A percentile compares a stretch with the other conserved stretches of the same genome.
phyloP scores from a whole-genome alignment of 176 grass and related monocot species.

The Eleusine coracana region DNA sequence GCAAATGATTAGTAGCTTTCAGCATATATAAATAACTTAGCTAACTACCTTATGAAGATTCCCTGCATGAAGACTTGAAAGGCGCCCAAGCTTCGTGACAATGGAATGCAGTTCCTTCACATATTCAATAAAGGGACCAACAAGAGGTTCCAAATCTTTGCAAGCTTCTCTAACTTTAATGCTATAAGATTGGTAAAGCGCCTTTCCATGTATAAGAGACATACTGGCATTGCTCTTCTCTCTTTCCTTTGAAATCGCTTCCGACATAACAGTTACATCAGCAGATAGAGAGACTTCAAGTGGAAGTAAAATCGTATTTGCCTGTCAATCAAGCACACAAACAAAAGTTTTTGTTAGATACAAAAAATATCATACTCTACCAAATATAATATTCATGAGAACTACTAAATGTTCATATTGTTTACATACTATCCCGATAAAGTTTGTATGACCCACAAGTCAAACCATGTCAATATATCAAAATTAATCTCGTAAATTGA shows the following conservation, averaged over 20 bases:
- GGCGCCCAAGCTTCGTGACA: slow-evolving; percentile 79
- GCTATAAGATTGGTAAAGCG: slow-evolving; percentile 83
- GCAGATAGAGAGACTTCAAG: slow-evolving; percentile 74
- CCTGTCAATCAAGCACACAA: slow-evolving; percentile 65
- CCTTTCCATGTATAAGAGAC: slow-evolving; percentile 73
- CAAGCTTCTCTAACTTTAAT: slow-evolving; percentile 83
- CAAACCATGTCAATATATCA: slow-evolving; percentile 14
- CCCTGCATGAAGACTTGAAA: slow-evolving; percentile 89
- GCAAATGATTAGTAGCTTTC: neutral
- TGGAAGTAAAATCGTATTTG: slow-evolving; percentile 80
- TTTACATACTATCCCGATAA: slow-evolving; percentile 26
- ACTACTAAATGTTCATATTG: slow-evolving; percentile 26
- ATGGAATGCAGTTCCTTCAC: slow-evolving; percentile 80
- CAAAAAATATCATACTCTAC: slow-evolving; percentile 30
- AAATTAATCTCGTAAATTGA: neutral
- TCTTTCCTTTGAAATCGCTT: slow-evolving; percentile 67
- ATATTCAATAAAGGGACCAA: slow-evolving; percentile 59
- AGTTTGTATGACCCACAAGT: slow-evolving; percentile 4
- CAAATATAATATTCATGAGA: slow-evolving; percentile 7
- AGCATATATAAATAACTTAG: slow-evolving; percentile 28
- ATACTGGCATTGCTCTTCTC: slow-evolving; percentile 60
- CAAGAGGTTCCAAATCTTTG: slow-evolving; percentile 64
- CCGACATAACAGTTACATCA: slow-evolving; percentile 79
- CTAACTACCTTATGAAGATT: slow-evolving; percentile 89
- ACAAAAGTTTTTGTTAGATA: slow-evolving; percentile 35